These are phyloP conservation scores for Aspergillus coremiiformis DNA, from an alignment of 495 filamentous ascomycete species.

Conservation along the genomic window DNA sequence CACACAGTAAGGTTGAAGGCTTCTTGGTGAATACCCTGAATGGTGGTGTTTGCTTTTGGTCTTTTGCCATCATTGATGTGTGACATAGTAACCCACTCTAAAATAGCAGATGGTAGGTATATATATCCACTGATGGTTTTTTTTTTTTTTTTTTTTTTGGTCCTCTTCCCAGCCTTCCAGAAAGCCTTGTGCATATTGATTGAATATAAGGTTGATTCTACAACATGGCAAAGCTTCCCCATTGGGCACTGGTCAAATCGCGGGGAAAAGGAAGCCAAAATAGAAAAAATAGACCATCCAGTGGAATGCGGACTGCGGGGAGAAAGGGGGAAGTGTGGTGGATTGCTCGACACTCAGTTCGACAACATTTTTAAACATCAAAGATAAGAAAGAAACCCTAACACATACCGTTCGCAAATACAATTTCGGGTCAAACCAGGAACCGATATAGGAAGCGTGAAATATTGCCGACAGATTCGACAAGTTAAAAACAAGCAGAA, in stretches of 20 bases:
- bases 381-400: neutral
- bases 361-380: neutral
- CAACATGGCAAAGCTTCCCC: neutral
- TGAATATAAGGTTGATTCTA: neutral
- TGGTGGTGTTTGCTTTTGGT: neutral
- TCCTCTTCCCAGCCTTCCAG: neutral
- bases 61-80: neutral
- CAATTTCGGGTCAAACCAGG: conserved; percentile 10
- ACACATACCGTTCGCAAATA: conserved; percentile 14
- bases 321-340: neutral
- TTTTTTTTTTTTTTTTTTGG: neutral
- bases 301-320: neutral
- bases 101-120: no score
- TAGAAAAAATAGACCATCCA: neutral
- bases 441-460: conserved; percentile 8
- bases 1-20: neutral
- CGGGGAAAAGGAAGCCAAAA: neutral
- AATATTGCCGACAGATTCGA: conserved; percentile 10
- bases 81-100: no score
- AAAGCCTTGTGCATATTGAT: neutral
- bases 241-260: neutral
- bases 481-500: conserved; percentile 12
- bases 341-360: neutral
- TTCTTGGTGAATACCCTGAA: no score
- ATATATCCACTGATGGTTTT: neutral